Conservation (phyloP, 352 stramenopile species). For the Pythium myriotylum region DNA sequence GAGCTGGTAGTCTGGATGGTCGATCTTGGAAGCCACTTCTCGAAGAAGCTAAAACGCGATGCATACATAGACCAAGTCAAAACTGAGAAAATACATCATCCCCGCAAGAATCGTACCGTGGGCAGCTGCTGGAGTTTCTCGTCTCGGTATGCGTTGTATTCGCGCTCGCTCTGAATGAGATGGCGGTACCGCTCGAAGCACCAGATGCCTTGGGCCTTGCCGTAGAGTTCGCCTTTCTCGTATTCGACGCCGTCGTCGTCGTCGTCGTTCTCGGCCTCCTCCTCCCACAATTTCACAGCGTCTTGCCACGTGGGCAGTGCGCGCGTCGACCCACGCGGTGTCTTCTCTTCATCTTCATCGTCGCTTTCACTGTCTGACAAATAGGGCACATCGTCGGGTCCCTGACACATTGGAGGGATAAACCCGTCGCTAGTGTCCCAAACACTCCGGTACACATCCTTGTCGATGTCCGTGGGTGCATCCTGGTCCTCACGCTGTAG, state of each 20-base stretch:
- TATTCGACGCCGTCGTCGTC: conserved; percentile 26
- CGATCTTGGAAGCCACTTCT: conserved; percentile 35
- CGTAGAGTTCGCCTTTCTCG: conserved; percentile 46
- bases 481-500: not conserved
- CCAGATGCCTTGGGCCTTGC: conserved; percentile 32
- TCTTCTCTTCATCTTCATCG: conserved; percentile 35
- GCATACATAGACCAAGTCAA: conserved; percentile 21
- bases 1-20: conserved; percentile 47
- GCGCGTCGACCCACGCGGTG: conserved; percentile 1
- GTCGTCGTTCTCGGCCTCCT: conserved; percentile 9
- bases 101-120: conserved; percentile 34
- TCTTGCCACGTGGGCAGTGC: conserved; percentile 35
- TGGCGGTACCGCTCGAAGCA: conserved; percentile 63
- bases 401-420: conserved; percentile 37
- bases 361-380: conserved; percentile 84
- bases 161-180: conserved; percentile 58
- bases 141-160: conserved; percentile 55
- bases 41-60: conserved; percentile 36
- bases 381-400: conserved; percentile 46
- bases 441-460: conserved; percentile 32
- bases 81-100: conserved; percentile 20
- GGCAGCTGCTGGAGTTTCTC: conserved; percentile 53
- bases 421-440: conserved; percentile 45
- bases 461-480: not conserved
- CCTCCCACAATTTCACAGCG: conserved; percentile 33